These are phyloP conservation scores for Mentha longifolia DNA, from an alignment of 257 asterid genomes.

Conservation along the genomic window DNA sequence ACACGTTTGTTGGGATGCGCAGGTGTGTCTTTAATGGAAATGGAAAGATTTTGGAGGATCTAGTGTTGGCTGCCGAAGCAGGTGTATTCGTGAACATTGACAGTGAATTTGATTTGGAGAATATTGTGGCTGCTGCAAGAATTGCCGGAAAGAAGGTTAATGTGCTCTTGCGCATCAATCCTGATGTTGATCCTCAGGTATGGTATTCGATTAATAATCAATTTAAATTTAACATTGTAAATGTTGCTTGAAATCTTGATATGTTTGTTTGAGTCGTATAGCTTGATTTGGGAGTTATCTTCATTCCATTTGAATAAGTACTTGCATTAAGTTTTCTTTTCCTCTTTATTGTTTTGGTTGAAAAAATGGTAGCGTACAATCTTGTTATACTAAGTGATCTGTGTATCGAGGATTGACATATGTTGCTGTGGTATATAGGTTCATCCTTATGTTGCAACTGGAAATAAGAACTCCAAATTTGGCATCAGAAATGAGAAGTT, in stretches of 20 bases:
- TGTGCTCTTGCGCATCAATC: constrained; percentile 87
- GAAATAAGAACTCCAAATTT: constrained; percentile 91
- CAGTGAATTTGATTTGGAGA: constrained; percentile 93
- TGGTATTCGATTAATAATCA: constrained; percentile 45
- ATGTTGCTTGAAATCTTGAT: not conserved
- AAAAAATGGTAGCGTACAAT: not conserved
- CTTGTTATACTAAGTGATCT: not conserved
- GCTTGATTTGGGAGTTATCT: not conserved
- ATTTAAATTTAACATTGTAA: not conserved
- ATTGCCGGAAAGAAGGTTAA: constrained; percentile 83
- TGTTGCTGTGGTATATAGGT: constrained; percentile 55
- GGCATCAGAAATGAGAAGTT: constrained; percentile 96
- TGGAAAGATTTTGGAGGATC: constrained; percentile 87
- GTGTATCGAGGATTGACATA: not conserved
- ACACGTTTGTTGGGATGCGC: constrained; percentile 11
- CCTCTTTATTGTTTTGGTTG: not conserved
- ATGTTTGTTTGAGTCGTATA: not conserved
- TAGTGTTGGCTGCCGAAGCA: constrained; percentile 84
- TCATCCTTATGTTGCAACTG: constrained; percentile 98
- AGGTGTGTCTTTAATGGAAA: constrained; percentile 97
- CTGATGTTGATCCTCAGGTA: constrained; percentile 99
- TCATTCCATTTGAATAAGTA: no score
- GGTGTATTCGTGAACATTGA: constrained; percentile 92
- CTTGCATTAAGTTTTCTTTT: not conserved
- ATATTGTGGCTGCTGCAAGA: constrained; percentile 81